Evolutionary conservation across 73 alveolate genomes (phyloP).

Genomic region (Halteria grandinella): DNA sequence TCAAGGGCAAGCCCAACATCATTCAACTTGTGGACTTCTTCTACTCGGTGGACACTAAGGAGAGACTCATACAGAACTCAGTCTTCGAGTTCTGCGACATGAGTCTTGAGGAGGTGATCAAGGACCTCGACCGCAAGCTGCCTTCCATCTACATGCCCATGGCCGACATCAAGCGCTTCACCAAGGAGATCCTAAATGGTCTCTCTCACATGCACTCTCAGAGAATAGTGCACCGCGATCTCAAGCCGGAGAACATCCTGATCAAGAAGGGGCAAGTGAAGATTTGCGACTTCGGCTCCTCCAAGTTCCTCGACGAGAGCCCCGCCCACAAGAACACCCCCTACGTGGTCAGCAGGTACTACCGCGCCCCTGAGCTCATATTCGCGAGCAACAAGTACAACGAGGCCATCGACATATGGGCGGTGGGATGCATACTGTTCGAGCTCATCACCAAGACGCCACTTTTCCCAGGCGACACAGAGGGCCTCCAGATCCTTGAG

Average conservation of each 20-base stretch:
- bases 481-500: slow-evolving; percentile 67
- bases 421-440: slow-evolving; percentile 91
- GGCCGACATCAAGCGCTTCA: slow-evolving; percentile 46
- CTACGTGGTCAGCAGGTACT: slow-evolving; percentile 85
- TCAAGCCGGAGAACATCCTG: slow-evolving; percentile 76
- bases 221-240: slow-evolving; percentile 71
- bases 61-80: slow-evolving; percentile 61
- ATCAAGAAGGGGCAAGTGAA: slow-evolving; percentile 47
- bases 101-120: slow-evolving; percentile 43
- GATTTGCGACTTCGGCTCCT: slow-evolving; percentile 88
- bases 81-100: slow-evolving; percentile 61
- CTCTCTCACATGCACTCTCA: slow-evolving; percentile 44
- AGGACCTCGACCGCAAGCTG: slow-evolving; percentile 14
- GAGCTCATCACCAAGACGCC: slow-evolving; percentile 82
- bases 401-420: slow-evolving; percentile 87
- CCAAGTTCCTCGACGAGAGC: slow-evolving; percentile 55
- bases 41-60: slow-evolving; percentile 56
- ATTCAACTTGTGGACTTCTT: slow-evolving; percentile 31
- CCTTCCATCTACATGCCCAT: slow-evolving; percentile 46
- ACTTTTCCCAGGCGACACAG: slow-evolving; percentile 87
- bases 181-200: slow-evolving; percentile 61
- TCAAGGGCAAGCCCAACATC: slow-evolving; percentile 18
- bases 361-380: slow-evolving; percentile 89
- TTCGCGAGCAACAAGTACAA: slow-evolving; percentile 72
- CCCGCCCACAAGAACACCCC: slow-evolving; percentile 71